A percentile compares a stretch with the other conserved stretches of the same genome.
Conservation (phyloP, 139 green algal species). For the Tetradesmus obliquus region DNA sequence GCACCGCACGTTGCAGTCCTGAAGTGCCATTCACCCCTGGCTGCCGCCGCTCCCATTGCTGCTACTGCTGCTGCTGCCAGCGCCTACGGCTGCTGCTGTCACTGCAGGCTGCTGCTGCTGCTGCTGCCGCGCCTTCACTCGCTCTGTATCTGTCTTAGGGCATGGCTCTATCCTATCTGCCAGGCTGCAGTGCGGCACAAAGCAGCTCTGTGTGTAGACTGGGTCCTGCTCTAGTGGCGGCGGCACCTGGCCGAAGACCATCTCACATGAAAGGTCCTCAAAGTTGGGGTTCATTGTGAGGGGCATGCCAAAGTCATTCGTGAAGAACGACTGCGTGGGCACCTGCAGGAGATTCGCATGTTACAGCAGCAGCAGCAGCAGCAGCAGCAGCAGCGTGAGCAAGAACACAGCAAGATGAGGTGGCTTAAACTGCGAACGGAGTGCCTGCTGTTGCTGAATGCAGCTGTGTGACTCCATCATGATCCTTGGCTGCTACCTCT, state of each 20-base stretch:
- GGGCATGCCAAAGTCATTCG: conserved; percentile 72
- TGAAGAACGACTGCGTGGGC: conserved; percentile 76
- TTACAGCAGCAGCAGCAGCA: neutral
- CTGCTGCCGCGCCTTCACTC: conserved; percentile 2
- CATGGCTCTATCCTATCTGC: conserved; percentile 48
- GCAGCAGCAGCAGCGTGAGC: neutral
- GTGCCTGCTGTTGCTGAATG: too few relatives aligned
- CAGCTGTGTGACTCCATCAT: too few relatives aligned
- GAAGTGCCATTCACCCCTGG: neutral
- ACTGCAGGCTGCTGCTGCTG: neutral
- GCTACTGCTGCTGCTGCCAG: neutral
- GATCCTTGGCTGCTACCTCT: too few relatives aligned
- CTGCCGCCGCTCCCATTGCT: neutral
- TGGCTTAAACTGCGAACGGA: too few relatives aligned
- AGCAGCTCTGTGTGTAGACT: conserved; percentile 71
- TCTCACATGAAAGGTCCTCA: conserved; percentile 75
- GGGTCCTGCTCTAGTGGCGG: conserved; percentile 60
- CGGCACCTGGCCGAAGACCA: conserved; percentile 78
- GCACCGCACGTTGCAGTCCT: too few relatives aligned
- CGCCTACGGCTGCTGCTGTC: neutral
- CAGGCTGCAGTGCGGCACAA: conserved; percentile 55
- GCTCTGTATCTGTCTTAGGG: conserved; percentile 58
- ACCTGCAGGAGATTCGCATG: conserved; percentile 45
- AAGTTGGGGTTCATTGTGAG: conserved; percentile 81
- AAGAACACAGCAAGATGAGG: neutral